phyloP scores from a whole-genome alignment of 306 rosid species.

The Fragaria iinumae region DNA sequence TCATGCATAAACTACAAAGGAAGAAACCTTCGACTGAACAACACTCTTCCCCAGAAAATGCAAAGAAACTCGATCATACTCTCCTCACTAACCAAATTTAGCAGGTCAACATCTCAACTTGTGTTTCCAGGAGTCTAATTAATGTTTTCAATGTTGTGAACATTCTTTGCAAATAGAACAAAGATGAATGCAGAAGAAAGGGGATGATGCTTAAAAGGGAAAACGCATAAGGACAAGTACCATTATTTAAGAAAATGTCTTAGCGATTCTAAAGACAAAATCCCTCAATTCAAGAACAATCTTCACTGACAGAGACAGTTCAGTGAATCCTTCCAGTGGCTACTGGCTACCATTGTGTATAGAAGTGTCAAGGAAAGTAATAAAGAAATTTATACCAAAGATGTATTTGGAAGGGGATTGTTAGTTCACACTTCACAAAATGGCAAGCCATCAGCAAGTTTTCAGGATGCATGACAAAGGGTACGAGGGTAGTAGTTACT shows the following conservation, averaged over 20 bases:
- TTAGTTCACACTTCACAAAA: not conserved
- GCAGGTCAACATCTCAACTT: too few relatives aligned
- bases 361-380: not conserved
- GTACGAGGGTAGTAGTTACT: not conserved
- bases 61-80: too few relatives aligned
- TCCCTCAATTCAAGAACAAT: not conserved
- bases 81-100: too few relatives aligned
- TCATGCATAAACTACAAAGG: too few relatives aligned
- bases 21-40: too few relatives aligned
- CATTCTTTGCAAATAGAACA: too few relatives aligned
- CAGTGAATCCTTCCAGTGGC: not conserved
- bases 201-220: too few relatives aligned
- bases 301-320: not conserved
- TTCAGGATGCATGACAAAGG: not conserved
- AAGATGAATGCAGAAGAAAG: too few relatives aligned
- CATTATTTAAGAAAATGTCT: not conserved
- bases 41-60: too few relatives aligned
- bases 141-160: too few relatives aligned
- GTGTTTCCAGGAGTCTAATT: too few relatives aligned
- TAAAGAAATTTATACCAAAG: not conserved
- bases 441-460: not conserved
- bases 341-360: not conserved
- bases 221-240: not conserved
- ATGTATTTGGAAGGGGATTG: not conserved
- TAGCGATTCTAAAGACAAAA: not conserved